phyloP scores from a whole-genome alignment of 225 moss, liverwort and hornwort species.

The Pseudoscleropodium purum region DNA sequence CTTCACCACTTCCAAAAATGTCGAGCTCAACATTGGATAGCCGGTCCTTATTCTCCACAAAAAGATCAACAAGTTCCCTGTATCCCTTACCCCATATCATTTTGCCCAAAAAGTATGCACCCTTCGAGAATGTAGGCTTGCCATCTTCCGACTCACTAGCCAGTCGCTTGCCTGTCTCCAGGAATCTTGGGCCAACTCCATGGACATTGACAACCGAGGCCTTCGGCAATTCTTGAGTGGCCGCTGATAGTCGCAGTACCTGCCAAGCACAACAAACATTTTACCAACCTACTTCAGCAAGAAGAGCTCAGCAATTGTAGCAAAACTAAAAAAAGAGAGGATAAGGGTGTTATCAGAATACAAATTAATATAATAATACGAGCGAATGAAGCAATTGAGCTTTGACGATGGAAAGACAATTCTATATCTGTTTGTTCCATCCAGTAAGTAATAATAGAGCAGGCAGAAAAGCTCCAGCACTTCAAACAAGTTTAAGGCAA shows the following conservation, averaged over 20 bases:
- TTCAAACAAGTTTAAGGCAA: neutral
- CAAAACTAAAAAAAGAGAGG: neutral
- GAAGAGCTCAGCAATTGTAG: neutral
- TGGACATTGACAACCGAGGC: conserved; percentile 87
- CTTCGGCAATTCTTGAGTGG: conserved; percentile 85
- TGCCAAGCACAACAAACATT: conserved; percentile 14
- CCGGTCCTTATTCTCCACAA: conserved; percentile 66
- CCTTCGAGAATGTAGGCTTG: conserved; percentile 65
- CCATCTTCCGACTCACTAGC: conserved; percentile 48
- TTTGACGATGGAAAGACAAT: neutral
- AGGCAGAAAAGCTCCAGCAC: neutral
- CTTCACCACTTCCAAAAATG: conserved; percentile 91
- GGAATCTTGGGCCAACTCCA: conserved; percentile 87
- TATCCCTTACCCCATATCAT: conserved; percentile 99
- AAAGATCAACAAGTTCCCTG: conserved; percentile 87
- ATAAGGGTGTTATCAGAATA: neutral
- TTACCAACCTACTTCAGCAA: neutral
- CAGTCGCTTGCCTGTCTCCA: conserved; percentile 72
- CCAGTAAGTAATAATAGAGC: neutral
- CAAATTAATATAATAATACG: neutral
- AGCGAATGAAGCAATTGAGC: neutral
- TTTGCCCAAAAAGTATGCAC: conserved; percentile 92
- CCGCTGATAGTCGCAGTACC: conserved; percentile 91
- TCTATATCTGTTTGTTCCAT: neutral
- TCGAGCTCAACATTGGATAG: conserved; percentile 66